A percentile compares a stretch with the other conserved stretches of the same genome.
Conservation (phyloP, 1,139 yeast genomes). For the Candida sp. region DNA sequence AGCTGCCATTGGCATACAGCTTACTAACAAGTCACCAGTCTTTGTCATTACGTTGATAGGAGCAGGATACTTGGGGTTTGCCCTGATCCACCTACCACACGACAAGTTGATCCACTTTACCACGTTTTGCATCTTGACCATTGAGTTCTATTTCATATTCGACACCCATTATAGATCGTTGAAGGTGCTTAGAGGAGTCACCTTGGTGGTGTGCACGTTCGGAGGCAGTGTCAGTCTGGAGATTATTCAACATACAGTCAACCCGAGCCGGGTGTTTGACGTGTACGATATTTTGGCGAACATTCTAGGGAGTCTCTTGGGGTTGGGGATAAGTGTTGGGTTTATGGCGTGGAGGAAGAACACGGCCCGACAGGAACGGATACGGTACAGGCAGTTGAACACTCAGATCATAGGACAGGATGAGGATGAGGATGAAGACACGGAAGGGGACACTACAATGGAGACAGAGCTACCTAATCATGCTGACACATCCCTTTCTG, state of each 20-base stretch:
- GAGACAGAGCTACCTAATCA: not conserved
- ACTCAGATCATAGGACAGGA: slow-evolving; percentile 44
- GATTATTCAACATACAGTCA: slow-evolving; percentile 46
- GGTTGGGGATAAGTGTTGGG: slow-evolving; percentile 21
- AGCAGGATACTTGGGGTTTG: slow-evolving; percentile 56
- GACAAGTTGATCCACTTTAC: slow-evolving; percentile 59
- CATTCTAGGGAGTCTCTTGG: slow-evolving; percentile 37
- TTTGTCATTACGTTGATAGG: slow-evolving; percentile 27
- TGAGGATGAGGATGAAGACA: slow-evolving; percentile 25
- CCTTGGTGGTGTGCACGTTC: slow-evolving; percentile 47
- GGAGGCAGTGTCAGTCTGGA: slow-evolving; percentile 58
- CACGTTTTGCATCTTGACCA: slow-evolving; percentile 53
- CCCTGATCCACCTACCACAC: slow-evolving; percentile 47
- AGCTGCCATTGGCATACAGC: not conserved
- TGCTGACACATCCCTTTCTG: not conserved
- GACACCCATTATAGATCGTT: slow-evolving; percentile 41
- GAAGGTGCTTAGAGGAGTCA: slow-evolving; percentile 41
- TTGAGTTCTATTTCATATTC: slow-evolving; percentile 58
- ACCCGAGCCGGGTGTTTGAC: slow-evolving; percentile 55
- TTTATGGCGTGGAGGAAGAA: slow-evolving; percentile 16
- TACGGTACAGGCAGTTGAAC: slow-evolving; percentile 9
- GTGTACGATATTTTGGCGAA: slow-evolving; percentile 49
- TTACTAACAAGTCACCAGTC: slow-evolving; percentile 19
- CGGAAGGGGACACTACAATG: not conserved
- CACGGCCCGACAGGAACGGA: slow-evolving; percentile 9